phyloP scores from a whole-genome alignment of 1,139 yeast genomes.

The Geotrichum bryndzae region DNA sequence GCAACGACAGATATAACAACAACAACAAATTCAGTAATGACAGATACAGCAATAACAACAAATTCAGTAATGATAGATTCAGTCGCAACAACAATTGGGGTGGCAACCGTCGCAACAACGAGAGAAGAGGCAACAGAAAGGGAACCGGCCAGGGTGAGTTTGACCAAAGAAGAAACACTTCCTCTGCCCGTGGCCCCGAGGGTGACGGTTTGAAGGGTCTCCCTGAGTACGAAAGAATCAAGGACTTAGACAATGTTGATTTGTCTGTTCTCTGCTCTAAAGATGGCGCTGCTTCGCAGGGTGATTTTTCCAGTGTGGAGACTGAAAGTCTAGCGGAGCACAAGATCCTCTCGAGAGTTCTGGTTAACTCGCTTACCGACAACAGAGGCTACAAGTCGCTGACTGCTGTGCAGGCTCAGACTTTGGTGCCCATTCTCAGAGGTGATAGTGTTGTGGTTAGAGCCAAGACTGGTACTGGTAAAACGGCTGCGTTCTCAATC shows the following conservation, averaged over 20 bases:
- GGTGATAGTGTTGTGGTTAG: conserved; percentile 65
- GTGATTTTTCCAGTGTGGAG: conserved; percentile 31
- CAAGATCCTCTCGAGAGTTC: conserved; percentile 30
- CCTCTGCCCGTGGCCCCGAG: conserved; percentile 22
- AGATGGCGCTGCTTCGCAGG: conserved; percentile 8
- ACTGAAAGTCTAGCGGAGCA: conserved; percentile 29
- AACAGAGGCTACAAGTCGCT: conserved; percentile 39
- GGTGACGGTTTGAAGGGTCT: conserved; percentile 34
- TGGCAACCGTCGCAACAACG: not conserved
- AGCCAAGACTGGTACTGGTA: conserved; percentile 95
- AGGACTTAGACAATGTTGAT: conserved; percentile 21
- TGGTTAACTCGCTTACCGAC: conserved; percentile 34
- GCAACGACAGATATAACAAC: not conserved
- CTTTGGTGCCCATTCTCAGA: conserved; percentile 60
- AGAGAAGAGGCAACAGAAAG: conserved; percentile 3
- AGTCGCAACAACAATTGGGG: not conserved
- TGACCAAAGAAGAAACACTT: conserved; percentile 20
- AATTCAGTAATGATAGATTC: not conserved
- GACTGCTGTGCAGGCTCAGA: conserved; percentile 74
- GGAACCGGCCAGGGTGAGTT: conserved; percentile 16
- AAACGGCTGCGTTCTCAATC: conserved; percentile 79
- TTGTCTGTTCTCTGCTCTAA: conserved; percentile 12
- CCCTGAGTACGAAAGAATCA: conserved; percentile 29
- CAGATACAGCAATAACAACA: not conserved
- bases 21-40: not conserved